Conservation (phyloP, 495 filamentous ascomycete genomes). For the Pseudevernia furfuracea region DNA sequence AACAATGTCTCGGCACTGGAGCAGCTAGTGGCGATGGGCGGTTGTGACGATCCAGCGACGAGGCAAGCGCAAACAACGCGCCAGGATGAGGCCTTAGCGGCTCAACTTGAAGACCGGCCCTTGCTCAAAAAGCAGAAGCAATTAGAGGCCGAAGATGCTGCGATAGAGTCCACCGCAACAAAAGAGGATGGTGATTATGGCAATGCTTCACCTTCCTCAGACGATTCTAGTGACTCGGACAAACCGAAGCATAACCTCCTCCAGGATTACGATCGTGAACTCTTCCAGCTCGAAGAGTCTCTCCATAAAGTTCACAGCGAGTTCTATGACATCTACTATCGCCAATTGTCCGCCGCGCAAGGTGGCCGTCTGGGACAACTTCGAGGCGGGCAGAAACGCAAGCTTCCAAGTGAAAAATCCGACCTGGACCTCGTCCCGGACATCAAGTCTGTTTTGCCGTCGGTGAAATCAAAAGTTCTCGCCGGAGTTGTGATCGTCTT, state of each 20-base stretch:
- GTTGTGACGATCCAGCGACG: conserved; percentile 60
- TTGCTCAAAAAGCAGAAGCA: conserved; percentile 81
- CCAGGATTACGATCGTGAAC: conserved; percentile 75
- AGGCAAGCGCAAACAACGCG: conserved; percentile 69
- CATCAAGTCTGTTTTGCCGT: conserved; percentile 70
- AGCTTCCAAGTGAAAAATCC: conserved; percentile 35
- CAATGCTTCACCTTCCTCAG: conserved; percentile 32
- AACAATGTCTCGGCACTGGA: conserved; percentile 53
- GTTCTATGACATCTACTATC: conserved; percentile 79
- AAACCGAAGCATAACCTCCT: conserved; percentile 68
- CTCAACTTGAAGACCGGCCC: conserved; percentile 82
- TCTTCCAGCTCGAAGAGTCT: conserved; percentile 63
- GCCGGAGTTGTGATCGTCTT: conserved; percentile 66
- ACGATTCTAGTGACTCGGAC: conserved; percentile 38
- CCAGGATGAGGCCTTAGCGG: conserved; percentile 76
- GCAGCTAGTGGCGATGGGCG: conserved; percentile 69
- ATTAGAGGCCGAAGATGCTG: conserved; percentile 68
- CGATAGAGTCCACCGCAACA: conserved; percentile 38
- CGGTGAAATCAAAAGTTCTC: conserved; percentile 66
- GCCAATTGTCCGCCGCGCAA: conserved; percentile 38
- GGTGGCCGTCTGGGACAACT: conserved; percentile 55
- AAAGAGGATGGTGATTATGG: conserved; percentile 23
- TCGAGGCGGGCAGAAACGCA: conserved; percentile 47
- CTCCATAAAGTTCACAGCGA: conserved; percentile 64
- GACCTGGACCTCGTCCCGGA: conserved; percentile 71